These are phyloP conservation scores for Elaeis guineensis DNA, from an alignment of 176 grass and related monocot genomes.

Conservation along the genomic window DNA sequence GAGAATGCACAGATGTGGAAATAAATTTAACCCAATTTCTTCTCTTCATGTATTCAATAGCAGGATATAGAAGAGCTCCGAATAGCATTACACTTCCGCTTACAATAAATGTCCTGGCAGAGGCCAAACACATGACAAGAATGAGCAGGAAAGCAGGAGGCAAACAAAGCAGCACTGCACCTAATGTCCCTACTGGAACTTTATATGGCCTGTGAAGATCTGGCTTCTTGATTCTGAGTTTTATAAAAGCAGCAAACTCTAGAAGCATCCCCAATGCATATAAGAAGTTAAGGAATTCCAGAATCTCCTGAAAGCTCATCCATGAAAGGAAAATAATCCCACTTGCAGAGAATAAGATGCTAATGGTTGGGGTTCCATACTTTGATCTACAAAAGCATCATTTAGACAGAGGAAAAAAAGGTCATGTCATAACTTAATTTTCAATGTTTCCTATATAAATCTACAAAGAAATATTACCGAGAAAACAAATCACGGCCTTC, in stretches of 20 bases:
- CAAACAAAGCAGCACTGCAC: constrained; percentile 49
- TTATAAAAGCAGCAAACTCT: constrained; percentile 87
- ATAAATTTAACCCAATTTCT: constrained; percentile 49
- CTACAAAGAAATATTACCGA: too few relatives aligned
- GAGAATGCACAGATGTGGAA: constrained; percentile 14
- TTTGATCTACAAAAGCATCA: constrained; percentile 39
- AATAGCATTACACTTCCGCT: constrained; percentile 32
- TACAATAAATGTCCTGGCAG: constrained; percentile 43
- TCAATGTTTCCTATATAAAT: too few relatives aligned
- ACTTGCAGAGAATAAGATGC: constrained; percentile 72
- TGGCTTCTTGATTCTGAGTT: constrained; percentile 71
- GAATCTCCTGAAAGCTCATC: constrained; percentile 94
- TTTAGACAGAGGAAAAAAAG: neutral
- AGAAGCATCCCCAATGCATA: constrained; percentile 84
- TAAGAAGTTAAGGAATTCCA: constrained; percentile 89
- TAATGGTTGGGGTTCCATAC: constrained; percentile 72
- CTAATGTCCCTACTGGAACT: constrained; percentile 45
- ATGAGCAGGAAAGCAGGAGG: constrained; percentile 53
- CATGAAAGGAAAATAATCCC: constrained; percentile 79
- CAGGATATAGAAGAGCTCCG: constrained; percentile 46
- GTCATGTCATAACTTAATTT: too few relatives aligned
- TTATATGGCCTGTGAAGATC: constrained; percentile 61
- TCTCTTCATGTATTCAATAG: constrained; percentile 47
- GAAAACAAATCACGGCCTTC: too few relatives aligned
- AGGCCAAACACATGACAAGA: constrained; percentile 77